Evolutionary conservation across 108 stramenopile species (phyloP).

Genomic region (Pseudonitzschia pungens): DNA sequence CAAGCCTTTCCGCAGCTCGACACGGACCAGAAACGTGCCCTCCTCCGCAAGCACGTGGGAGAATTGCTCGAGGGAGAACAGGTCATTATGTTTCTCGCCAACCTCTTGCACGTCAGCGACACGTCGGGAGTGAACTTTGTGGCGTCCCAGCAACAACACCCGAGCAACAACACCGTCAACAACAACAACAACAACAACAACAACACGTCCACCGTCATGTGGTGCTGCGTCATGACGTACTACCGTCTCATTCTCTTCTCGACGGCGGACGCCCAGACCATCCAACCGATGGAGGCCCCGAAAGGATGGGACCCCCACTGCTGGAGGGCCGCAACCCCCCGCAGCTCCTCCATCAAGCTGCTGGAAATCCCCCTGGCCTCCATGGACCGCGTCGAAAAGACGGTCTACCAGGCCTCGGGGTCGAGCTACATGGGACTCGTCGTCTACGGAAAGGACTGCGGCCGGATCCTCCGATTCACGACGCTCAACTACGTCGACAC

Average conservation of each 20-base stretch:
- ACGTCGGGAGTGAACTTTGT: conserved; percentile 36
- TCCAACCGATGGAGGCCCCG: conserved; percentile 18
- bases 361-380: conserved; percentile 74
- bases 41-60: conserved; percentile 49
- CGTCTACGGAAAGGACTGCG: conserved; percentile 66
- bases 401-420: conserved; percentile 36
- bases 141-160: conserved; percentile 19
- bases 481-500: conserved; percentile 73
- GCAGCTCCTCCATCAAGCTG: conserved; percentile 41
- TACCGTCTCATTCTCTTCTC: conserved; percentile 78
- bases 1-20: conserved; percentile 23
- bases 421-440: conserved; percentile 47
- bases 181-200: neutral
- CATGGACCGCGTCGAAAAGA: conserved; percentile 84
- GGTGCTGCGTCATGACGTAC: conserved; percentile 86
- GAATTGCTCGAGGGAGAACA: conserved; percentile 67
- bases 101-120: conserved; percentile 72
- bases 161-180: neutral
- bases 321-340: conserved; percentile 25
- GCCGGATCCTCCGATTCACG: conserved; percentile 69
- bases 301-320: conserved; percentile 38
- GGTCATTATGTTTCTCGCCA: conserved; percentile 78
- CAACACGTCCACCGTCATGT: conserved; percentile 44
- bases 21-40: conserved; percentile 42
- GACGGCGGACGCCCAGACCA: conserved; percentile 15